A percentile compares a stretch with the other conserved stretches of the same genome.
Evolutionary conservation across 1,284 basidiomycete species (phyloP).

Genomic region (Trichosporon sp.): DNA sequence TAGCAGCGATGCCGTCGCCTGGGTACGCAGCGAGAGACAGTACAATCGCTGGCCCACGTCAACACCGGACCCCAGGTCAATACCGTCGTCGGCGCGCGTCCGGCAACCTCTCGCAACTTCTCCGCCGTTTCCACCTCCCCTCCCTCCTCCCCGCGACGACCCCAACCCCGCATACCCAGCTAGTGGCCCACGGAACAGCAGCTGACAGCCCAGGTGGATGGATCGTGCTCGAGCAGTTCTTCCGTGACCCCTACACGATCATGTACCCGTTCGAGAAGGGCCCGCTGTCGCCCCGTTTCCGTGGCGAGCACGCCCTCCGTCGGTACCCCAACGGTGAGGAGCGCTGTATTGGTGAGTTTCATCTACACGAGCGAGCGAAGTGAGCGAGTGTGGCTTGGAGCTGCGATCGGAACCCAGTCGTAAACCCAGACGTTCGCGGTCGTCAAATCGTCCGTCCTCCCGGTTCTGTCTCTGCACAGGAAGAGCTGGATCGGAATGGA

Average conservation of each 20-base stretch:
- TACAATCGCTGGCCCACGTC: background rate
- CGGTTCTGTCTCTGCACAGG: no score
- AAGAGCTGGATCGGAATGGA: no score
- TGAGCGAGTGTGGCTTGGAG: background rate
- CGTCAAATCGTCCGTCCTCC: no score
- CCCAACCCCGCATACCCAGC: no score
- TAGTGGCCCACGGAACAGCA: background rate
- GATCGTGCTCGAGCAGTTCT: slow-evolving; percentile 98
- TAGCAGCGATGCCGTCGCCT: no score
- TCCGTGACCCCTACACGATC: slow-evolving; percentile 97
- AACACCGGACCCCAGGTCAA: background rate
- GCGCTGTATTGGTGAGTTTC: slow-evolving; percentile 84
- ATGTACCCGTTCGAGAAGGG: slow-evolving; percentile 91
- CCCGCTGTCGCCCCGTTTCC: slow-evolving; percentile 94
- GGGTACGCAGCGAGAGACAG: no score
- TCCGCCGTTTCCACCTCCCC: background rate
- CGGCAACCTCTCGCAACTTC: no score
- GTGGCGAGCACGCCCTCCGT: slow-evolving; percentile 97
- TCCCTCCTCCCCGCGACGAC: no score
- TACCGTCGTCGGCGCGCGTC: no score
- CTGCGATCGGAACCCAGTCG: no score
- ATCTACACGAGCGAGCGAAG: background rate
- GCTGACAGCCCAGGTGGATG: slow-evolving; percentile 76
- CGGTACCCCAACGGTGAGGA: slow-evolving; percentile 98
- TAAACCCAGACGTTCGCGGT: no score